phyloP scores from a whole-genome alignment of 2,329 filamentous ascomycete species.

The Sarocladiaceae sp. region DNA sequence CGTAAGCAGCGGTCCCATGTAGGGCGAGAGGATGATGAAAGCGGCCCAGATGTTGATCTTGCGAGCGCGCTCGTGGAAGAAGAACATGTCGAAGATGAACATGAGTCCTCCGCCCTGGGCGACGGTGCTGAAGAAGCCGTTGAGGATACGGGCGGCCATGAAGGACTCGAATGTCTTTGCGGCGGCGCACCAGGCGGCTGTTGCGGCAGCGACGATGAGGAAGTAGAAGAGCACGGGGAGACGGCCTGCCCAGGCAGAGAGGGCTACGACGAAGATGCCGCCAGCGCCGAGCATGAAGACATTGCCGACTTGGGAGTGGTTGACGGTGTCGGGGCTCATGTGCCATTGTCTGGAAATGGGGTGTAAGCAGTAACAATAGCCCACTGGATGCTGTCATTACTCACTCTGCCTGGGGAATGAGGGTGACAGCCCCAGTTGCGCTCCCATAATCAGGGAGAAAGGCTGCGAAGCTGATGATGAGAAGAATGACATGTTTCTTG shows the following conservation, averaged over 20 bases:
- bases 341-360: conserved; percentile 29
- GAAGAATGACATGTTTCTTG: background rate
- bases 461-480: background rate
- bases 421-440: background rate
- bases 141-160: conserved; percentile 35
- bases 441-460: background rate
- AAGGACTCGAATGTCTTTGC: conserved; percentile 26
- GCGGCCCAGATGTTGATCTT: conserved; percentile 44
- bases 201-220: conserved; percentile 27
- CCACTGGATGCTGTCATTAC: background rate
- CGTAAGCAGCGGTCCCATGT: conserved; percentile 36
- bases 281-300: conserved; percentile 43
- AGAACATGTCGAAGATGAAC: conserved; percentile 44
- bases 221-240: conserved; percentile 32
- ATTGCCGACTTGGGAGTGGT: conserved; percentile 39
- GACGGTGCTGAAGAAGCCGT: conserved; percentile 41
- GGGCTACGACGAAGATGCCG: conserved; percentile 32
- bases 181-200: conserved; percentile 31
- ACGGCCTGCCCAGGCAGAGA: conserved; percentile 36
- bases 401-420: background rate
- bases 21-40: conserved; percentile 35
- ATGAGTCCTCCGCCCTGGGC: conserved; percentile 40
- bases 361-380: background rate
- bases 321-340: conserved; percentile 40
- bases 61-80: conserved; percentile 49